These are phyloP conservation scores for Ophiostoma pallidulum DNA, from an alignment of 2,329 filamentous ascomycete species.

Conservation along the genomic window DNA sequence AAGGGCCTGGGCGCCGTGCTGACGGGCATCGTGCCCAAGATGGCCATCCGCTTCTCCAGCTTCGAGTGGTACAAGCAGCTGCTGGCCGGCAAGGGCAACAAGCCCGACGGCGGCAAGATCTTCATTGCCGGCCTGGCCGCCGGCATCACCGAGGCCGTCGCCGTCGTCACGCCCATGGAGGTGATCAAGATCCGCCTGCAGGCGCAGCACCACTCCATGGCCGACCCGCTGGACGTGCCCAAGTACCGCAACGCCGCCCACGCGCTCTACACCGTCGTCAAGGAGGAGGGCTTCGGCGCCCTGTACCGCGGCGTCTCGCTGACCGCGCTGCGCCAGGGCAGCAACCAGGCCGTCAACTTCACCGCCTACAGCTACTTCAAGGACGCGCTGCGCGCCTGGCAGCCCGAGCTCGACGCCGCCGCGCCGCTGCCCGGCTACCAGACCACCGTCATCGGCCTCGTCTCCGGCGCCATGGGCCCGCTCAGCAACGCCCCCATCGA, in stretches of 20 bases:
- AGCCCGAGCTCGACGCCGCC: conserved; percentile 55
- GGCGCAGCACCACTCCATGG: conserved; percentile 96
- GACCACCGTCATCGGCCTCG: conserved; percentile 81
- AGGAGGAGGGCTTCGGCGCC: conserved; percentile 79
- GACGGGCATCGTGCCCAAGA: conserved; percentile 95
- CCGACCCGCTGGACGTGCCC: conserved; percentile 87
- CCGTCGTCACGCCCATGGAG: conserved; percentile 97
- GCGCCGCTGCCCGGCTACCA: conserved; percentile 71
- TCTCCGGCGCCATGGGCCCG: conserved; percentile 90
- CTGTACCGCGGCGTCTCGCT: conserved; percentile 90
- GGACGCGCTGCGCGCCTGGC: conserved; percentile 59
- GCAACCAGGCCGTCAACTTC: conserved; percentile 98
- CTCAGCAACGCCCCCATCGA: conserved; percentile 96
- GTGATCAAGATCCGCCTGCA: conserved; percentile 98
- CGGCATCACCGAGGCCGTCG: conserved; percentile 91
- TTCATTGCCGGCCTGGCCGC: conserved; percentile 70
- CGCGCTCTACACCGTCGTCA: conserved; percentile 75
- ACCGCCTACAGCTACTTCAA: conserved; percentile 96
- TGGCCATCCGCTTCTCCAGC: conserved; percentile 97
- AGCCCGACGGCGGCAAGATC: conserved; percentile 62
- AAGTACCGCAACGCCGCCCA: conserved; percentile 94
- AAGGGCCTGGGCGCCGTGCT: conserved; percentile 96
- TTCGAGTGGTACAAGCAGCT: conserved; percentile 92
- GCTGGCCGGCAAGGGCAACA: conserved; percentile 50
- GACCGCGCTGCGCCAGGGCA: conserved; percentile 87